Base-by-base conservation (phyloP, 2,329 filamentous ascomycete genomes). In the Rutstroemia sp. region DNA sequence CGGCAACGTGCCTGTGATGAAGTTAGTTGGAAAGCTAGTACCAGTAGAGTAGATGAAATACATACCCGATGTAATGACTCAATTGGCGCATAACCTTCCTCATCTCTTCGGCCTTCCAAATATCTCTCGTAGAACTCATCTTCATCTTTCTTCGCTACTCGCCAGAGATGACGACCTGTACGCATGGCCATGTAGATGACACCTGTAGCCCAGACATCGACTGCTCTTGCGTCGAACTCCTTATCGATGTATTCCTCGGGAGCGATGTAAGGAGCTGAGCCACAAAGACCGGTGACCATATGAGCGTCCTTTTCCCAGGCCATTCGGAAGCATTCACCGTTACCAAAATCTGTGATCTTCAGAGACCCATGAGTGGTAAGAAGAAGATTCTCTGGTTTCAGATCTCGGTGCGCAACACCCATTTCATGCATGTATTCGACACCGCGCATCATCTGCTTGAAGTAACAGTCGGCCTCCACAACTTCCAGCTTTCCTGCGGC, bases 161-260 rank as follows among this genome's bases (percentile, higher is more conserved):
- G 87, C 94, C 94, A 99, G 8, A 99, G 78, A 72, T 99, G 94
- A 53, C 94, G 82, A 5, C 94, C 94, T 2, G 92, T 97, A 58
- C 94, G 82, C 94, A 99, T 99, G 14, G 94, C 94, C 94, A 99
- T 99, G 75, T 99, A 99, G 59, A 99, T 99, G 52, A 99, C 94
- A 69, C 94, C 94, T 59, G 91, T 96, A 23, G 94, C 94, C 94
- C 94, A 99, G 14, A 97, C 87, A 68, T 99, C 94, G 49, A 99
- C 92, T n/a, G 94, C 92, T 57, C 94, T 83, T 30, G 94, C 94
- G 69, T 99, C 94, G 63, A 99, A 99, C 70, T 99, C 94, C 71
- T 87, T 91, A 69, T 95, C 92, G 2, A 86, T 83, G 67, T 99
- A 99, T 71, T 99, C 94, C 71, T 99, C 94, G 0, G 94, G 94